Evolutionary conservation across 164 flowering plant species (phyloP), one percentile per base, ranked within the genome.

Genomic region (Aristolochia californica): DNA sequence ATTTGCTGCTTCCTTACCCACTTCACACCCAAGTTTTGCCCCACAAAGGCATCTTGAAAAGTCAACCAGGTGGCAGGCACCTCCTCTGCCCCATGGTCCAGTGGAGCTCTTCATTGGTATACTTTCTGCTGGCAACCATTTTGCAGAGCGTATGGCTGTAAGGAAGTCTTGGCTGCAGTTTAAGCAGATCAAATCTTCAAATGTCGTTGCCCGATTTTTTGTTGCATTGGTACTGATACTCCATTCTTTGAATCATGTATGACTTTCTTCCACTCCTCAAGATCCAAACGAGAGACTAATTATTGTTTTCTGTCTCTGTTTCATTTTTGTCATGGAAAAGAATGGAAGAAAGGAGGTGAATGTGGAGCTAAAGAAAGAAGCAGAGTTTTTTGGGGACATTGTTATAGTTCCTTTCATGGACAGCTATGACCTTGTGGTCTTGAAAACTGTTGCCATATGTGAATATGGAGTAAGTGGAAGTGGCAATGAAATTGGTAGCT

Each of bases 51-150:
- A 75, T 69, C 91, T 91, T 40, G 95, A 91, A 60, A 73, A 82
- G 79, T 79, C 79, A 0, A 63, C 43, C 24, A 70, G 43, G 59
- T 93, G 98, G 98, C 62, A 75, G 63, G 91, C 95, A 22, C 88
- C 94, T 14, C 75, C 77, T 15, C 68, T 83, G 59, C 78, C 82
- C 8, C 76, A 76, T 51, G 76, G 70, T 14, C 83, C 80, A 0
- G 87, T 85, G 44, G 95, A 85, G n/a, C 74, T 93, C 55, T 93
- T 93, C 59, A 78, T 93, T 48, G 98, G 98, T 13, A 74, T 93
- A 40, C 95, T 93, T 55, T 93, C 98, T 52, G 98, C 98, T 1
- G 97, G 89, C 47, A 87, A 93, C 75, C 98, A 93, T 75, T 93
- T 93, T 76, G 83, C 89, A 15, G 98, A 93, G 77, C 69, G 98